Evolutionary conservation across 257 asterid species (phyloP).

Genomic region (Fraxinus quadrangulata): DNA sequence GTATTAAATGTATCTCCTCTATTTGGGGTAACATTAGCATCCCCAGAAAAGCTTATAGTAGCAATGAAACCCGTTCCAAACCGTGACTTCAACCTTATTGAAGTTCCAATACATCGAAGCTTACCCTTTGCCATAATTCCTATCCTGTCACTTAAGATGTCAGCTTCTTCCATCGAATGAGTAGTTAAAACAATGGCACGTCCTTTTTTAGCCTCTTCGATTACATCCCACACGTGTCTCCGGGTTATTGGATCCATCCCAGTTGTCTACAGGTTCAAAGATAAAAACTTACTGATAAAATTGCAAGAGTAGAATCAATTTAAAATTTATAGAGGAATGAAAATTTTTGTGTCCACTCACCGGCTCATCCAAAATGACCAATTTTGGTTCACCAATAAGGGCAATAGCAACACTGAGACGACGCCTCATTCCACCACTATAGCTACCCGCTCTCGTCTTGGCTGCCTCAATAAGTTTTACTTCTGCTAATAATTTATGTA

Average conservation of each 20-base stretch:
- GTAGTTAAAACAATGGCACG: constrained; percentile 90
- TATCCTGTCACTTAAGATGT: constrained; percentile 80
- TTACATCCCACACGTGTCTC: constrained; percentile 95
- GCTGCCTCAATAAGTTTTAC: constrained; percentile 81
- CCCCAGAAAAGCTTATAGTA: constrained; percentile 70
- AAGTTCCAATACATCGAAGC: constrained; percentile 97
- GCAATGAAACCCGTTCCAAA: constrained; percentile 93
- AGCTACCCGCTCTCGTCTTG: constrained; percentile 74
- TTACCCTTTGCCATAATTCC: constrained; percentile 98
- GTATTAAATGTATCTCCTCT: constrained; percentile 39
- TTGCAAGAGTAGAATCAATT: constrained; percentile 10
- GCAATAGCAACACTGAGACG: constrained; percentile 95
- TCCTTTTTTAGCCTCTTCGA: constrained; percentile 83
- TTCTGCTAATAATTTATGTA: constrained; percentile 62
- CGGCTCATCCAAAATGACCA: constrained; percentile 88
- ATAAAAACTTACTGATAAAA: constrained; percentile 7
- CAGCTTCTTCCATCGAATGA: constrained; percentile 99
- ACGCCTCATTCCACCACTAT: constrained; percentile 95
- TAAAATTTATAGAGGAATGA: constrained; percentile 1
- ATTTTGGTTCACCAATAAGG: constrained; percentile 85
- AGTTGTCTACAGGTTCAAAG: constrained; percentile 63
- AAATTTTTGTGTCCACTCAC: constrained; percentile 43
- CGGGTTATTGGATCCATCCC: constrained; percentile 98
- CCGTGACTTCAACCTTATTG: constrained; percentile 83
- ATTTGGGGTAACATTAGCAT: constrained; percentile 45